These are phyloP conservation scores for Phialocephala subalpina DNA, from an alignment of 2,329 filamentous ascomycete genomes.

Conservation along the genomic window DNA sequence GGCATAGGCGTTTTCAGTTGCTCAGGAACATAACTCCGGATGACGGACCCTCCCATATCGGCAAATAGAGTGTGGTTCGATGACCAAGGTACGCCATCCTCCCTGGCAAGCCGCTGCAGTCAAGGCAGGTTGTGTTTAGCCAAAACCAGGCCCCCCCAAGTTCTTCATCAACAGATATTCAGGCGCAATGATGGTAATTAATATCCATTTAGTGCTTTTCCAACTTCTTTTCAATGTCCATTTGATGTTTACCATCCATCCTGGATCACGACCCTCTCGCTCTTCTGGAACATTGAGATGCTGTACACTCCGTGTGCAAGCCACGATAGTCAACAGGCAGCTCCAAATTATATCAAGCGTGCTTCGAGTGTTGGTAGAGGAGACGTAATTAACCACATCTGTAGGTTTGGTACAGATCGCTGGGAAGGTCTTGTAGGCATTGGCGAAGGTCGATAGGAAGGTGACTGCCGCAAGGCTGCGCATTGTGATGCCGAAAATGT, in stretches of 20 bases:
- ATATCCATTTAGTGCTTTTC: slow-evolving; percentile 20
- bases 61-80: slow-evolving; percentile 19
- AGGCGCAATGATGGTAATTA: slow-evolving; percentile 17
- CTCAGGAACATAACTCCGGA: slow-evolving; percentile 11
- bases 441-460: not conserved
- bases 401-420: slow-evolving; percentile 19
- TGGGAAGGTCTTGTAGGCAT: slow-evolving; percentile 23
- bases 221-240: slow-evolving; percentile 19
- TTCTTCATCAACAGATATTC: slow-evolving; percentile 16
- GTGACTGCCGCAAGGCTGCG: slow-evolving; percentile 8
- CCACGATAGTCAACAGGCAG: slow-evolving; percentile 33
- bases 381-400: slow-evolving; percentile 27
- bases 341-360: slow-evolving; percentile 39
- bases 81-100: slow-evolving; percentile 18
- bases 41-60: slow-evolving; percentile 25
- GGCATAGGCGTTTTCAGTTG: not conserved
- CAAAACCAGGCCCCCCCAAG: not conserved
- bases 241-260: slow-evolving; percentile 16
- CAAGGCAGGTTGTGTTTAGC: not conserved
- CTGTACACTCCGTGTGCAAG: slow-evolving; percentile 38
- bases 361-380: slow-evolving; percentile 27
- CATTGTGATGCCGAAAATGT: not conserved
- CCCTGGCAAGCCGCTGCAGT: not conserved
- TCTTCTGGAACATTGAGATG: slow-evolving; percentile 36
- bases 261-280: slow-evolving; percentile 5